Conservation (phyloP, 176 grass and related monocot genomes). For the Ampelocalamus luodianensis region DNA sequence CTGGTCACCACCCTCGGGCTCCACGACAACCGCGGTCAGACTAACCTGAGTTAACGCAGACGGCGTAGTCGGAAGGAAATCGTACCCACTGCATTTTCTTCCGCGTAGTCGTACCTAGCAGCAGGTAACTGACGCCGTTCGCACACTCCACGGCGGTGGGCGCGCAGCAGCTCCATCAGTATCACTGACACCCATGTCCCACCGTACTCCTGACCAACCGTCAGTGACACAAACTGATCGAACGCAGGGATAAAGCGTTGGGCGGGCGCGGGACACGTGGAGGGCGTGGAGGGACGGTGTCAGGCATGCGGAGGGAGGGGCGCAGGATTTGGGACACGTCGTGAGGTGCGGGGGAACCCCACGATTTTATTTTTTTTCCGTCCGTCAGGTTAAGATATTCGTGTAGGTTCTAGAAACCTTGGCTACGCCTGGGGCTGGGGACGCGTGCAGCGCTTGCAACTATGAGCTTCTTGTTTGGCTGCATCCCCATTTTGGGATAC, state of each 20-base stretch:
- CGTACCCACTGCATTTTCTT: too few species aligned
- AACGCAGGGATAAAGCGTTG: not conserved
- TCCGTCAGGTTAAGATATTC: conserved; percentile 13
- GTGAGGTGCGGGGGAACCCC: not conserved
- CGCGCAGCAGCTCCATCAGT: fast-evolving
- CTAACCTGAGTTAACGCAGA: not conserved
- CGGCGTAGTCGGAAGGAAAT: conserved; percentile 33
- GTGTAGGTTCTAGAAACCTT: conserved; percentile 56
- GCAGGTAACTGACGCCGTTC: conserved; percentile 37
- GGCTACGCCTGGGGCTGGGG: not conserved
- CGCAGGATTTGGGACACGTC: conserved; percentile 63
- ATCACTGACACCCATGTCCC: fast-evolving
- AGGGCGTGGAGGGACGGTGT: conserved; percentile 21
- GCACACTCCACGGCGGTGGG: not conserved
- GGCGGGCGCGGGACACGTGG: conserved; percentile 46
- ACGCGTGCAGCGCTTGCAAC: too few species aligned
- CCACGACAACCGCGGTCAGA: conserved; percentile 23
- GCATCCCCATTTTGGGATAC: conserved; percentile 7
- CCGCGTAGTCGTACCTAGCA: conserved; percentile 17
- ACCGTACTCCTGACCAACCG: fast-evolving
- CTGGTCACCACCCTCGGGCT: not conserved
- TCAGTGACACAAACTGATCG: not conserved
- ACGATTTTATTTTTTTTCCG: not conserved
- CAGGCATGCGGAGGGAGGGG: conserved; percentile 45
- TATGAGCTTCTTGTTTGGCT: not conserved